These are phyloP conservation scores for Pogostemon cablin DNA, from an alignment of 257 asterid genomes.

Conservation along the genomic window DNA sequence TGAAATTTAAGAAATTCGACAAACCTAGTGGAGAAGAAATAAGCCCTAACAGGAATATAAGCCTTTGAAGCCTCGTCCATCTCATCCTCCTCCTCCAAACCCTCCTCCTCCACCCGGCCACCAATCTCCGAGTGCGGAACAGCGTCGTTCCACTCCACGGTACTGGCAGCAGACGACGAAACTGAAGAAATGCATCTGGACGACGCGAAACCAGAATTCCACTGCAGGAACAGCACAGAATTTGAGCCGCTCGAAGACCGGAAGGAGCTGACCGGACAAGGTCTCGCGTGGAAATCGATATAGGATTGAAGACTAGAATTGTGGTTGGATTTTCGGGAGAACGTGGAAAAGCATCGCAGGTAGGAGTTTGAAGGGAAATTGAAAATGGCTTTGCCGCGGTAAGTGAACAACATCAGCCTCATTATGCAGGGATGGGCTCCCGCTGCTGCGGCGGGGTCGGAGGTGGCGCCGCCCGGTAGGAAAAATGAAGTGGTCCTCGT, in stretches of 20 bases:
- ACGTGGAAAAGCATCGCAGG: constrained; percentile 33
- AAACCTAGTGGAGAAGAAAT: constrained; percentile 91
- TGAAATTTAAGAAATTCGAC: neutral
- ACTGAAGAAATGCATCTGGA: constrained; percentile 55
- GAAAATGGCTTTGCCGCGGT: constrained; percentile 40
- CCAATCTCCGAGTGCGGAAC: constrained; percentile 40
- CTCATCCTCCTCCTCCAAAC: constrained; percentile 49
- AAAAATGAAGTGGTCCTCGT: neutral
- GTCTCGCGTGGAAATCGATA: constrained; percentile 12
- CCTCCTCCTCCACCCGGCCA: constrained; percentile 32
- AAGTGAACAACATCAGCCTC: constrained; percentile 39
- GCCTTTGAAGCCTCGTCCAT: constrained; percentile 38
- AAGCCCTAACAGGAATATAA: constrained; percentile 85
- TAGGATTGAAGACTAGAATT: constrained; percentile 22
- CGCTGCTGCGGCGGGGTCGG: constrained; percentile 22
- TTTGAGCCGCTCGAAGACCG: constrained; percentile 13
- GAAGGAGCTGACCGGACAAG: neutral
- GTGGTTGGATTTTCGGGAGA: constrained; percentile 29
- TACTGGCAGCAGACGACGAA: constrained; percentile 50
- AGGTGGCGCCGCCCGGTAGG: constrained; percentile 5
- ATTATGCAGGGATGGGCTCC: constrained; percentile 22
- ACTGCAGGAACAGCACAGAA: constrained; percentile 31
- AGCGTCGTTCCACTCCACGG: constrained; percentile 55
- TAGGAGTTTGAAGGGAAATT: constrained; percentile 27
- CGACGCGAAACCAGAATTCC: constrained; percentile 36